Evolutionary conservation across 2,329 filamentous ascomycete species (phyloP).

Genomic region (Sporothrix globosa): DNA sequence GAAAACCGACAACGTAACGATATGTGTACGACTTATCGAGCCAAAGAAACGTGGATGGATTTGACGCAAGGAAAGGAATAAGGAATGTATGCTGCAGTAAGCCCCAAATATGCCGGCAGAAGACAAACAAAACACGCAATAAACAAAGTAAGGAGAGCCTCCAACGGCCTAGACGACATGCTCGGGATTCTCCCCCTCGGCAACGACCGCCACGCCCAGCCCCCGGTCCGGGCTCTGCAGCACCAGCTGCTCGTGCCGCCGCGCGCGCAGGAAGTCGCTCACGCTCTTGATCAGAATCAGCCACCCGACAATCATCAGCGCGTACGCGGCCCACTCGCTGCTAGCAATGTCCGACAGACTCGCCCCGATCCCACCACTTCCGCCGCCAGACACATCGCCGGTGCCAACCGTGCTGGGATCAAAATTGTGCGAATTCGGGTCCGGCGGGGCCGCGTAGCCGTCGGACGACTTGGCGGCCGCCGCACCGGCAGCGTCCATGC

Average conservation of each 20-base stretch:
- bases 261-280: conserved; percentile 83
- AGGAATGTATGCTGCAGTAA: conserved; percentile 1
- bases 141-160: background rate
- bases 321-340: conserved; percentile 87
- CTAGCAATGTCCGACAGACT: conserved; percentile 64
- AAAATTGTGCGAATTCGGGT: conserved; percentile 90
- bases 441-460: conserved; percentile 70
- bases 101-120: background rate
- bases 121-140: background rate
- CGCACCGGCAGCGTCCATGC: conserved; percentile 46
- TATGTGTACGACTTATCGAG: background rate
- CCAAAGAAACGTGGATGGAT: background rate
- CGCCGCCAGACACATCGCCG: conserved; percentile 43
- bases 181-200: conserved; percentile 79
- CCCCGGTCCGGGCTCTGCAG: conserved; percentile 90
- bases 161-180: conserved; percentile 64
- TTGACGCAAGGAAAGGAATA: conserved; percentile 11
- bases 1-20: too few relatives aligned
- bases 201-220: conserved; percentile 81
- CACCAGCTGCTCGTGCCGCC: conserved; percentile 89
- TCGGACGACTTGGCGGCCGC: conserved; percentile 51
- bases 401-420: conserved; percentile 69
- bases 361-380: conserved; percentile 47
- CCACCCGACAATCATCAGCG: conserved; percentile 96
- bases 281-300: conserved; percentile 95